Evolutionary conservation across 2,329 filamentous ascomycete species (phyloP), one percentile per base, ranked within the genome.

Genomic region (Fusarium lyarnte): DNA sequence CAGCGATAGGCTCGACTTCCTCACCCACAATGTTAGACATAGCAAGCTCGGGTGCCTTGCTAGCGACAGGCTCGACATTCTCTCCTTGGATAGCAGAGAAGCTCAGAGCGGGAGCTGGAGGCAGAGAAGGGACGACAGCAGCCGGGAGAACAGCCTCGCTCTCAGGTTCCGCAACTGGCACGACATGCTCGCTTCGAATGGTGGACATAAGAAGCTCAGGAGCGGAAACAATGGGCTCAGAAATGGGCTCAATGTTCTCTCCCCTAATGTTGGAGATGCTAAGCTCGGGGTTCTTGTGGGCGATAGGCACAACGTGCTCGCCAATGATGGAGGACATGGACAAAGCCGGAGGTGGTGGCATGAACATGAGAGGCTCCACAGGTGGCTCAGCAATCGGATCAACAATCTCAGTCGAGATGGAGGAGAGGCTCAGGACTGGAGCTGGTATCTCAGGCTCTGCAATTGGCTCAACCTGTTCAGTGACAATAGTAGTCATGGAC

Each of bases 401-500:
- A 10, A 74, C 39, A 9, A 41, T 60, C 35, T 74, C 68, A 10
- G 58, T 23, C 25, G 52, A 43, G 35, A 66, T 63, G 14, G 70
- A 63, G 8, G 78, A 75, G 23, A 81, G 38, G 42, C 66, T 73
- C 29, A 81, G 66, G 11, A 64, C 43, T 17, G 78, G 77, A 29
- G 61, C 35, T 4, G 64, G 58, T 11, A 71, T 69, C 46, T 74
- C 66, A 6, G 73, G 77, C 53, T 75, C 49, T 6, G 58, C 31
- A 10, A 65, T 42, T 13, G 66, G 67, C 42, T 70, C 67, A 41
- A 70, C 53, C 29, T 81, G 74, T 63, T 83, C 79, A 14, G 74
- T 65, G 6, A 71, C 51, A 45, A 84, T 79, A 21, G 58, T 64
- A 10, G 82, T 81, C 38, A 83, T 62, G 19, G 78, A 77, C 57